These are phyloP conservation scores for Chalciporus pseudorubinellus DNA, from an alignment of 768 basidiomycete genomes.

Conservation along the genomic window DNA sequence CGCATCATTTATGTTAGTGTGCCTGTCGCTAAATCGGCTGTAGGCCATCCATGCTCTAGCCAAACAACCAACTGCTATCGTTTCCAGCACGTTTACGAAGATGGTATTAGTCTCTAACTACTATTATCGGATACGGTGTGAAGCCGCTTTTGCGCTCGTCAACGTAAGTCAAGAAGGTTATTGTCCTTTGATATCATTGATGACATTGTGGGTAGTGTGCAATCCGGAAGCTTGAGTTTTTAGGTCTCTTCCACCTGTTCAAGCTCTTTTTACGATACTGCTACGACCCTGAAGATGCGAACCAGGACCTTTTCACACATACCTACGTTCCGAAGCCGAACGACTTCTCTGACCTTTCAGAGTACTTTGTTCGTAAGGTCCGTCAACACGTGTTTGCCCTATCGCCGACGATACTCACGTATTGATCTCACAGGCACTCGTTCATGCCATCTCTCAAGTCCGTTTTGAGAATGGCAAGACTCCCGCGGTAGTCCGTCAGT, in stretches of 20 bases:
- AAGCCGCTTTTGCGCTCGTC: slow-evolving; percentile 84
- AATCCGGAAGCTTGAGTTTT: slow-evolving; percentile 74
- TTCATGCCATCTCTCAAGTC: slow-evolving; percentile 81
- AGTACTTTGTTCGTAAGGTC: slow-evolving; percentile 96
- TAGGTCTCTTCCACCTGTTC: slow-evolving; percentile 93
- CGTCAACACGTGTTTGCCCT: slow-evolving; percentile 1
- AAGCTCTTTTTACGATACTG: slow-evolving; percentile 91
- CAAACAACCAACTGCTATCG: slow-evolving; percentile 77
- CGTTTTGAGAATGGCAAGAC: slow-evolving; percentile 87
- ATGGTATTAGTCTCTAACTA: slow-evolving; percentile 94
- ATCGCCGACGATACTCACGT: slow-evolving; percentile 6
- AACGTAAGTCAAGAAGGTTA: slow-evolving; percentile 48
- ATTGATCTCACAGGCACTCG: slow-evolving; percentile 51
- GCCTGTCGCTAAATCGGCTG: slow-evolving; percentile 8
- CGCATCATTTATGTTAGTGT: slow-evolving; percentile 1
- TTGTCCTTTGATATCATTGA: slow-evolving; percentile 4
- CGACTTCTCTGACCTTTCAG: slow-evolving; percentile 85
- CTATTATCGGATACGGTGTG: slow-evolving; percentile 93
- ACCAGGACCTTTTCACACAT: slow-evolving; percentile 81
- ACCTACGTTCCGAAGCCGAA: slow-evolving; percentile 94
- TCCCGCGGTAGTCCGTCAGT: slow-evolving; percentile 79
- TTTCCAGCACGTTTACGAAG: slow-evolving; percentile 89
- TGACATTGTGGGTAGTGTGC: slow-evolving; percentile 59
- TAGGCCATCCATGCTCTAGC: slow-evolving; percentile 90
- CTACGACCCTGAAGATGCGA: slow-evolving; percentile 81